Conservation (phyloP, 805 yeast species). For the Hanseniaspora clermontiae region DNA sequence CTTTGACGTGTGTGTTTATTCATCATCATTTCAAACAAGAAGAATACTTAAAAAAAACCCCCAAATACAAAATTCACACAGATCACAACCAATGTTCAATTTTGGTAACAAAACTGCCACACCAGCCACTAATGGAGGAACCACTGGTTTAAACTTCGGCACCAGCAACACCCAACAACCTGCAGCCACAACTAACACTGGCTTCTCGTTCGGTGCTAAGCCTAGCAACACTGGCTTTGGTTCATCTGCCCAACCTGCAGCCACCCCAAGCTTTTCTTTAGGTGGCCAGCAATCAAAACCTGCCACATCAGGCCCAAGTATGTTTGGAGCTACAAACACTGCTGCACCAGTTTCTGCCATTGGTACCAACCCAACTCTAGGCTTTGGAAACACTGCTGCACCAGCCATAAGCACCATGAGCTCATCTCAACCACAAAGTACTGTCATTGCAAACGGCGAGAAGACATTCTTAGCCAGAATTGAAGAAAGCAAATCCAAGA, state of each 20-base stretch:
- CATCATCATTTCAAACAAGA: background rate
- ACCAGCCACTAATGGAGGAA: background rate
- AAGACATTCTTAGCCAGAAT: slow-evolving; percentile 47
- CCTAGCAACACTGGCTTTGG: background rate
- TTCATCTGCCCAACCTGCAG: background rate
- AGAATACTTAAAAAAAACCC: background rate
- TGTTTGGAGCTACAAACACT: background rate
- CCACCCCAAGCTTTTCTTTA: background rate
- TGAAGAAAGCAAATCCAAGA: slow-evolving; percentile 59
- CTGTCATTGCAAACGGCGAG: background rate
- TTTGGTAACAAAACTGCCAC: slow-evolving; percentile 6
- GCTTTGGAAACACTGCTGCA: background rate
- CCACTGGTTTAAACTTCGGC: slow-evolving; percentile 1
- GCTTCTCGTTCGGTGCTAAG: slow-evolving; percentile 5
- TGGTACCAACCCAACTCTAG: background rate
- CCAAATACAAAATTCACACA: background rate
- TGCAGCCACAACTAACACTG: background rate
- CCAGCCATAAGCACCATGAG: background rate
- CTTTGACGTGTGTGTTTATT: background rate
- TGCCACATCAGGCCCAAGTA: background rate
- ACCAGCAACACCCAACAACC: background rate
- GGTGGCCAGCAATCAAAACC: background rate
- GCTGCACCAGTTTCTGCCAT: background rate
- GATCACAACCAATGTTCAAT: background rate
- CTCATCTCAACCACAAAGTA: background rate